phyloP scores from a whole-genome alignment of 202 grass and related monocot species.

The Panicum hallii region DNA sequence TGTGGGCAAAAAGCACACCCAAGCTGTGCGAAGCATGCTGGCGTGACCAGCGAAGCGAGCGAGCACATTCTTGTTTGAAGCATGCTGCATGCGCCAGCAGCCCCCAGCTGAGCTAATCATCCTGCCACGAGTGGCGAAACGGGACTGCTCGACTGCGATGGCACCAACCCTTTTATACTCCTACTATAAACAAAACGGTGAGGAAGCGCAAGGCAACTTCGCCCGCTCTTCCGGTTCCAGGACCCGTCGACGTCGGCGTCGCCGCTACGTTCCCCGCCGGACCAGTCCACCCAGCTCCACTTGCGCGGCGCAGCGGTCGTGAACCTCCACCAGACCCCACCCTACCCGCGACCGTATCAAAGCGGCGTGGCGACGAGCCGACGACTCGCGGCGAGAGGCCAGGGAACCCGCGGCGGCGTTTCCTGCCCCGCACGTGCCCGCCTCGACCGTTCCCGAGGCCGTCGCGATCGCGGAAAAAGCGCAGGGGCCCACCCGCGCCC shows the following conservation, averaged over 20 bases:
- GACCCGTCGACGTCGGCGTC: background rate
- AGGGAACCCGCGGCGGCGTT: slow-evolving; percentile 25
- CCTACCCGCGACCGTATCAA: background rate
- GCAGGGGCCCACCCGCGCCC: background rate
- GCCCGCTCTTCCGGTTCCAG: background rate
- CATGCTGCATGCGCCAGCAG: no score
- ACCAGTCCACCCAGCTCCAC: background rate
- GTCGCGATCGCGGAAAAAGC: background rate
- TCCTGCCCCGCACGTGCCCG: slow-evolving; percentile 22
- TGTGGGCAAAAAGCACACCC: no score
- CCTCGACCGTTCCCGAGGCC: background rate
- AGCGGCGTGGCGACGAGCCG: no score
- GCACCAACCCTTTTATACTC: background rate
- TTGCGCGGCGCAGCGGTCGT: background rate
- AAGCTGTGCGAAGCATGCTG: no score
- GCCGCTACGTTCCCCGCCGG: background rate
- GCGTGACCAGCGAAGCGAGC: no score
- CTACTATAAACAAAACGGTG: background rate
- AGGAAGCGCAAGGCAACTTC: background rate
- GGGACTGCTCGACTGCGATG: no score
- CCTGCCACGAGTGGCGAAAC: background rate
- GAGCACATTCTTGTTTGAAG: no score
- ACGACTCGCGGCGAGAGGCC: background rate
- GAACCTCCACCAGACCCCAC: no score
- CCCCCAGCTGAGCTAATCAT: background rate